Percentiles rank a stretch among this genome's conserved stretches.
Evolutionary conservation across 2,329 filamentous ascomycete species (phyloP).

Genomic region (Calycina marina): DNA sequence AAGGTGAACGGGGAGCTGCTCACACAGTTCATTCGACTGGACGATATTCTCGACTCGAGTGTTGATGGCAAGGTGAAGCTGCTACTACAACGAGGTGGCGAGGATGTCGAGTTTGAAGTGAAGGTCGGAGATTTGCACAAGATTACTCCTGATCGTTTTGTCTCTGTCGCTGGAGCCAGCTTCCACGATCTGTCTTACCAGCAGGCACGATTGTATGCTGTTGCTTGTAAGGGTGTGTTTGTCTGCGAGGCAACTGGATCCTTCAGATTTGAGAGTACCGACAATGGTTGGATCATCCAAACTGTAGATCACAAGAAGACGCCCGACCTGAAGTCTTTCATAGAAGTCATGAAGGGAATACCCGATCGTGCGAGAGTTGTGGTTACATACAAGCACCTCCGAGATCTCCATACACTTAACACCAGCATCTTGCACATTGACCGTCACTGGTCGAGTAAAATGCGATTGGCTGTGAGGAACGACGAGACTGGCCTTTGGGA

Average conservation of each 20-base stretch:
- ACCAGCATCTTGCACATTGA: constrained; percentile 88
- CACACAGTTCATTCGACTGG: constrained; percentile 82
- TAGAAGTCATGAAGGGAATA: constrained; percentile 78
- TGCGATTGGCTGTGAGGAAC: constrained; percentile 84
- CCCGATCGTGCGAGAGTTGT: constrained; percentile 75
- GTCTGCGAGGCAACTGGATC: constrained; percentile 91
- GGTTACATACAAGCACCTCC: constrained; percentile 87
- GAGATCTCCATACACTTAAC: constrained; percentile 86
- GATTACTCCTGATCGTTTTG: constrained; percentile 92
- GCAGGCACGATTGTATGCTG: constrained; percentile 88
- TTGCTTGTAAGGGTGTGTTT: constrained; percentile 82
- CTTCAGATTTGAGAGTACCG: constrained; percentile 82
- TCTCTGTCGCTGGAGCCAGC: constrained; percentile 82
- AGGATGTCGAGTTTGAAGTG: constrained; percentile 69
- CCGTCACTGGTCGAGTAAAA: constrained; percentile 89
- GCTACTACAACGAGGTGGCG: constrained; percentile 74
- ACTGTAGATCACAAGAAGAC: constrained; percentile 86
- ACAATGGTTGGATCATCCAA: constrained; percentile 88
- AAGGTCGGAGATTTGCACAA: constrained; percentile 78
- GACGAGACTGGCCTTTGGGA: constrained; percentile 88
- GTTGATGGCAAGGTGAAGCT: constrained; percentile 69
- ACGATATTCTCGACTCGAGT: constrained; percentile 80
- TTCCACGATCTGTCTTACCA: constrained; percentile 98
- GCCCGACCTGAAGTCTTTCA: constrained; percentile 73
- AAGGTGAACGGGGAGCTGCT: constrained; percentile 89